Evolutionary conservation across 352 stramenopile genomes (phyloP).

Genomic region (Phytophthora pinifolia): DNA sequence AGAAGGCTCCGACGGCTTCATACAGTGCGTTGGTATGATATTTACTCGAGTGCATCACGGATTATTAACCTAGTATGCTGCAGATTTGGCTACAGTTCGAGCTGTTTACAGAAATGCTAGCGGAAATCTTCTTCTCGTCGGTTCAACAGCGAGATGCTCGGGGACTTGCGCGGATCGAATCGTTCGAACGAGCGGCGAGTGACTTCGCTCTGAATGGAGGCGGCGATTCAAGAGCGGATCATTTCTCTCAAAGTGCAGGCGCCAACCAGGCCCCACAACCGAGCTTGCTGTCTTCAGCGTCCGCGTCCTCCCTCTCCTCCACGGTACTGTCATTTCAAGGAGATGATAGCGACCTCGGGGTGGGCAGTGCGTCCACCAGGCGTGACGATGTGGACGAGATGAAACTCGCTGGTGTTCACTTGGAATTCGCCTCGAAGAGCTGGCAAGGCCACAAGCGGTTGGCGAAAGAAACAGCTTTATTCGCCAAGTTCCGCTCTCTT

Average conservation of each 20-base stretch:
- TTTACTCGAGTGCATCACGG: neutral
- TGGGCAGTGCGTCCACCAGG: neutral
- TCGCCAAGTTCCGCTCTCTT: conserved; percentile 55
- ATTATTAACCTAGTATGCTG: neutral
- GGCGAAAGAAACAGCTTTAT: conserved; percentile 43
- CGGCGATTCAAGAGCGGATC: conserved; percentile 10
- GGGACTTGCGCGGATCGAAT: conserved; percentile 27
- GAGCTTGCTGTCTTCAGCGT: conserved; percentile 31
- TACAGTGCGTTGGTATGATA: conserved; percentile 34
- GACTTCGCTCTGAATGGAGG: conserved; percentile 29
- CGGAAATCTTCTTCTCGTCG: conserved; percentile 63
- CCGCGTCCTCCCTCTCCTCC: conserved; percentile 29
- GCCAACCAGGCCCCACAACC: neutral
- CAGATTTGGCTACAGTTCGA: conserved; percentile 84
- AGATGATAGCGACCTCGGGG: conserved; percentile 3
- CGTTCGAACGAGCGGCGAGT: conserved; percentile 31
- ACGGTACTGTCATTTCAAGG: conserved; percentile 3
- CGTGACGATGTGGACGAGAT: conserved; percentile 55
- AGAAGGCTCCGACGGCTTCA: conserved; percentile 60
- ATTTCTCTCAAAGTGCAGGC: conserved; percentile 14
- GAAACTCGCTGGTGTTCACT: conserved; percentile 50
- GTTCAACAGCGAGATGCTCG: conserved; percentile 42
- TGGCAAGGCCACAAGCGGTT: conserved; percentile 74
- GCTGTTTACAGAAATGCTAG: conserved; percentile 63
- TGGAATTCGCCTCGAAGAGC: conserved; percentile 66